Conservation (phyloP, 2,329 filamentous ascomycete species). For the Fusarium mundagurra region DNA sequence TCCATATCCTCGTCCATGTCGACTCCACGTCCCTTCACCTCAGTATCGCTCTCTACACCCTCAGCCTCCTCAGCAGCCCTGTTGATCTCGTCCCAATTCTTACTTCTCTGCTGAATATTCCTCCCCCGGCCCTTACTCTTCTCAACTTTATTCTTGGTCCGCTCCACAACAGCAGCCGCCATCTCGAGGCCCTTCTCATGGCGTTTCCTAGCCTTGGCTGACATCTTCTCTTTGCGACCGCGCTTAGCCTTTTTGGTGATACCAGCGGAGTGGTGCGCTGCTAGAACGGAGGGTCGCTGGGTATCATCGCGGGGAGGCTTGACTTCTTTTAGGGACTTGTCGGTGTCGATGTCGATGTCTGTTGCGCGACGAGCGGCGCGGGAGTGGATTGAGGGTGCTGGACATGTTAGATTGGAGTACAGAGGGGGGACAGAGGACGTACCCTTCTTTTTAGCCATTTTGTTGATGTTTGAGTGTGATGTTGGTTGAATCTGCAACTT, state of each 20-base stretch:
- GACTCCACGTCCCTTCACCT: slow-evolving; percentile 39
- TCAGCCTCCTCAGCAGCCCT: slow-evolving; percentile 42
- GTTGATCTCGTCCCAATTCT: slow-evolving; percentile 70
- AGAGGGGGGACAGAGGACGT: not conserved
- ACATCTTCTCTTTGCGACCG: slow-evolving; percentile 63
- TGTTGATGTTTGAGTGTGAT: slow-evolving; percentile 26
- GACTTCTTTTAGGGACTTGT: slow-evolving; percentile 74
- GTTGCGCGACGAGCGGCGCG: slow-evolving; percentile 78
- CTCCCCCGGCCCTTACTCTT: slow-evolving; percentile 62
- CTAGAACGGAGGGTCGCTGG: slow-evolving; percentile 72
- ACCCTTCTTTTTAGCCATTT: slow-evolving; percentile 49
- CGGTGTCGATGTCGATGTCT: slow-evolving; percentile 74
- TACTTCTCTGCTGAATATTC: slow-evolving; percentile 59
- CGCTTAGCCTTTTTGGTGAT: slow-evolving; percentile 73
- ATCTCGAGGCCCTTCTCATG: slow-evolving; percentile 68
- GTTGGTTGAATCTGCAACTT: slow-evolving; percentile 27
- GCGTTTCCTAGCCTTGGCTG: slow-evolving; percentile 63
- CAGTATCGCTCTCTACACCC: not conserved
- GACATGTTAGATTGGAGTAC: slow-evolving; percentile 6
- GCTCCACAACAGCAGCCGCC: slow-evolving; percentile 68
- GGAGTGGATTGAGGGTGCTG: slow-evolving; percentile 74
- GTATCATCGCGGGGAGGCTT: slow-evolving; percentile 52
- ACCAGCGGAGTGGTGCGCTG: slow-evolving; percentile 73
- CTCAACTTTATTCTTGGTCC: slow-evolving; percentile 65
- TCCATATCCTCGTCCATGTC: slow-evolving; percentile 52